These are phyloP conservation scores for Oryza brachyantha DNA, from an alignment of 176 grass and related monocot species.

Conservation along the genomic window DNA sequence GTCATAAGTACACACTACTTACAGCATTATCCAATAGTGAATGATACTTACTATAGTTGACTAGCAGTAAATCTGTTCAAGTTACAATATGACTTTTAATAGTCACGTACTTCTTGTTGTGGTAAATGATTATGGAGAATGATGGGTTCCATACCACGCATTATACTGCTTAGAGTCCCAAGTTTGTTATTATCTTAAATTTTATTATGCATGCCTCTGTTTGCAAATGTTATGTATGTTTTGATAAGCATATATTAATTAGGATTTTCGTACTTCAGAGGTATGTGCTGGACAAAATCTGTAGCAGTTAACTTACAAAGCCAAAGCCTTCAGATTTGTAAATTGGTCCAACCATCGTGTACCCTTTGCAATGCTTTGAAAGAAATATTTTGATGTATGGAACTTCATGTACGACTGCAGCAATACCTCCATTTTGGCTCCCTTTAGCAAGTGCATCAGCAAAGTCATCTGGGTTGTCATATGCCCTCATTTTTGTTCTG, in stretches of 20 bases:
- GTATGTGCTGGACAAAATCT: background rate
- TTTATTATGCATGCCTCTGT: background rate
- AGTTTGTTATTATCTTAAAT: background rate
- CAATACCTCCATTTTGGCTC: conserved; percentile 50
- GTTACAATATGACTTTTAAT: background rate
- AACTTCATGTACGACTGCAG: conserved; percentile 43
- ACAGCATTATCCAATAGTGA: background rate
- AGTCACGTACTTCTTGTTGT: background rate
- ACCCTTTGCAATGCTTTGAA: conserved; percentile 41
- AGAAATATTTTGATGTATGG: conserved; percentile 58
- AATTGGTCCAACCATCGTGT: conserved; percentile 60
- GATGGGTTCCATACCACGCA: background rate
- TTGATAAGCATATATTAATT: background rate
- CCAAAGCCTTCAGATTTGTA: conserved; percentile 52
- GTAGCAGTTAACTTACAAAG: conserved; percentile 46
- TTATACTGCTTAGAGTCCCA: background rate
- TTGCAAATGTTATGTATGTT: background rate
- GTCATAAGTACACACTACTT: background rate
- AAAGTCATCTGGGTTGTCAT: conserved; percentile 28
- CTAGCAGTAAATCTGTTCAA: background rate
- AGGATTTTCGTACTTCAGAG: background rate
- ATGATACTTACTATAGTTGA: background rate
- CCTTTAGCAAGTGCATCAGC: conserved; percentile 45
- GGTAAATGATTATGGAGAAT: background rate
- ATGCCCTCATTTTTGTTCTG: conserved; percentile 35